Evolutionary conservation across 1,284 basidiomycete genomes (phyloP).

Genomic region (Puccinia coronata): DNA sequence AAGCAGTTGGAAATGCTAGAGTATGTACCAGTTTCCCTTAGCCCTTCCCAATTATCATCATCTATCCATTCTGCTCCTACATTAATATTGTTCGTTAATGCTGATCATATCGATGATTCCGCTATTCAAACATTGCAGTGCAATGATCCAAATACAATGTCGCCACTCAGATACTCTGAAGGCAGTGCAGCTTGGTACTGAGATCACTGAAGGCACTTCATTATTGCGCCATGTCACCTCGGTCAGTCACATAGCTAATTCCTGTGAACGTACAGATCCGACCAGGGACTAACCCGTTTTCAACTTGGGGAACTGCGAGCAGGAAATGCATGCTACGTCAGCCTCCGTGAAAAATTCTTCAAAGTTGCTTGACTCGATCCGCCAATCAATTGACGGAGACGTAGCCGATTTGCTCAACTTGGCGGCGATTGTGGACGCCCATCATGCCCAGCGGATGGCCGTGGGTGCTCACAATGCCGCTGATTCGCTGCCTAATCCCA

Average conservation of each 20-base stretch:
- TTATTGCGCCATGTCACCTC: slow-evolving; percentile 29
- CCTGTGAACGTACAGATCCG: not conserved
- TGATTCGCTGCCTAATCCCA: too few relatives aligned
- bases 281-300: not conserved
- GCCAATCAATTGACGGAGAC: slow-evolving; percentile 31
- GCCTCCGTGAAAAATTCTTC: slow-evolving; percentile 16
- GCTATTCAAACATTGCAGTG: not conserved
- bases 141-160: slow-evolving; percentile 47
- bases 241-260: not conserved
- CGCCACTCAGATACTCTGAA: slow-evolving; percentile 32
- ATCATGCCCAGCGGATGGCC: too few relatives aligned
- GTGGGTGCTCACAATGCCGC: too few relatives aligned
- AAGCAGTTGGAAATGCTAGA: slow-evolving; percentile 43
- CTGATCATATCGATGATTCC: too few relatives aligned
- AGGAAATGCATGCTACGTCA: slow-evolving; percentile 40
- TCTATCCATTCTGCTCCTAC: too few relatives aligned
- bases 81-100: too few relatives aligned
- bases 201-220: slow-evolving; percentile 37
- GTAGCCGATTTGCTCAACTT: slow-evolving; percentile 30
- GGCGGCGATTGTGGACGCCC: slow-evolving; percentile 16
- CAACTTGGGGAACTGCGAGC: not conserved
- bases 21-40: slow-evolving; percentile 23
- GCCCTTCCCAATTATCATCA: not conserved
- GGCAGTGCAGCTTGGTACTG: slow-evolving; percentile 33
- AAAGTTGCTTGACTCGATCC: slow-evolving; percentile 14